Base-by-base conservation (phyloP, 768 basidiomycete genomes). In the Mycena olivaceomarginata region DNA sequence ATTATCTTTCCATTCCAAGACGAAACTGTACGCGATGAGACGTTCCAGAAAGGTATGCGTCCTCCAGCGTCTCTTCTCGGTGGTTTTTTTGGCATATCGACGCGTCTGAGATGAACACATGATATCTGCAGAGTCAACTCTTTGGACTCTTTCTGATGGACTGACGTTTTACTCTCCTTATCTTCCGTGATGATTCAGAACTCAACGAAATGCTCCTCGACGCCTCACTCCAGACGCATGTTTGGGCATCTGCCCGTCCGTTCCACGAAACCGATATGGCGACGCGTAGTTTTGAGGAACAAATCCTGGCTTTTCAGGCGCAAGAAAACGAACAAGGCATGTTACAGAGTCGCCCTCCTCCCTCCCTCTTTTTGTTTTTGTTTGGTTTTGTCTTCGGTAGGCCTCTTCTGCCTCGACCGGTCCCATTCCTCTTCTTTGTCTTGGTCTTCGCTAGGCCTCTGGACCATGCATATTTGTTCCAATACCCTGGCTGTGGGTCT, bases 261-360 rank as follows among this genome's bases (percentile, higher is more conserved):
- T 70, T 80, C 16, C 78, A 82, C 59, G 85, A 86, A 76, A 83
- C 80, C 45, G 81, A 85, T n/a, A 72, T 40, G 22, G 82, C 78
- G 12, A 81, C 84, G 4, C 81, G 82, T 22, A 70, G 71, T 31
- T 80, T 85, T 31, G 83, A 85, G 69, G 79, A 80, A 45, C 82
- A 84, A 25, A 79, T 87, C 46, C 79, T 82, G 51, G 64, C 25
- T 0, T 63, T 87, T 20, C 79, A 83, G 39, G 79, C 79, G 9
- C 75, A 77, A 20, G 86, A 87, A 75, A 75, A 80, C 57, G 83
- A 85, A 79, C 86, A 87, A 85, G 86, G 86, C 84, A 85, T 67
- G 86, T 86, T 80, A 16, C 63, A 46, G 20, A 20, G 56, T 76
- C 64, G 64, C 60, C 70, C 72, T 69, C 51, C 40, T 64, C 70